Conservation (phyloP, 1,284 basidiomycete genomes). For the Heterobasidion parviporum region DNA sequence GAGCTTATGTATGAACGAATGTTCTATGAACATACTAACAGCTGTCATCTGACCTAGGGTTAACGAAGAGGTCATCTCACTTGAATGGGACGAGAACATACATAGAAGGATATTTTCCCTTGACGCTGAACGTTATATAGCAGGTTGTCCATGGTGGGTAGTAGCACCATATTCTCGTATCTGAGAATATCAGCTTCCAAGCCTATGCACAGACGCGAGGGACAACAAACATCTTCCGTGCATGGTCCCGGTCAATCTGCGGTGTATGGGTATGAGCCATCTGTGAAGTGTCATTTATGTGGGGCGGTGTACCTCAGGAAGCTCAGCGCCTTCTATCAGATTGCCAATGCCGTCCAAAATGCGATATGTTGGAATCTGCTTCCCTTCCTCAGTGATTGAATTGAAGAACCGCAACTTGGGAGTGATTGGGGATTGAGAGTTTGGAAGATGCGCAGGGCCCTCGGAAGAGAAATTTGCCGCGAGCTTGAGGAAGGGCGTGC, state of each 20-base stretch:
- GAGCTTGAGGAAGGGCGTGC: not conserved
- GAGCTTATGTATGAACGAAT: conserved; percentile 6
- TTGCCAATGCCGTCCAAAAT: conserved; percentile 73
- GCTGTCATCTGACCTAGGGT: conserved; percentile 56
- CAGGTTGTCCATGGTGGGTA: conserved; percentile 83
- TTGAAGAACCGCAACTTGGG: conserved; percentile 71
- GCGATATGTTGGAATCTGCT: conserved; percentile 74
- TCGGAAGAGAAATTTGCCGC: not conserved
- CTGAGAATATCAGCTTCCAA: conserved; percentile 22
- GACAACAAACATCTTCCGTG: conserved; percentile 54
- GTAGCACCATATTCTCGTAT: conserved; percentile 77
- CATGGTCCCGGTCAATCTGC: conserved; percentile 67
- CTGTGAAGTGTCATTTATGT: not conserved
- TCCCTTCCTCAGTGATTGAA: conserved; percentile 50
- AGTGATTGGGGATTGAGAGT: conserved; percentile 58
- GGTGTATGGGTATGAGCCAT: not conserved
- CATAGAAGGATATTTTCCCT: conserved; percentile 92
- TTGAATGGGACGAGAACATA: conserved; percentile 27
- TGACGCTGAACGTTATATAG: conserved; percentile 91
- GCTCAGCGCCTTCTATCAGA: conserved; percentile 60
- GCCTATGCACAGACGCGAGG: not conserved
- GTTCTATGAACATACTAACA: conserved; percentile 32
- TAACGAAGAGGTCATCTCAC: too few species aligned
- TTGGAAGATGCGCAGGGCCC: conserved; percentile 42
- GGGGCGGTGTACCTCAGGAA: conserved; percentile 53